Base-by-base conservation (phyloP, 2,329 filamentous ascomycete genomes). In the Penicillium polonicum region DNA sequence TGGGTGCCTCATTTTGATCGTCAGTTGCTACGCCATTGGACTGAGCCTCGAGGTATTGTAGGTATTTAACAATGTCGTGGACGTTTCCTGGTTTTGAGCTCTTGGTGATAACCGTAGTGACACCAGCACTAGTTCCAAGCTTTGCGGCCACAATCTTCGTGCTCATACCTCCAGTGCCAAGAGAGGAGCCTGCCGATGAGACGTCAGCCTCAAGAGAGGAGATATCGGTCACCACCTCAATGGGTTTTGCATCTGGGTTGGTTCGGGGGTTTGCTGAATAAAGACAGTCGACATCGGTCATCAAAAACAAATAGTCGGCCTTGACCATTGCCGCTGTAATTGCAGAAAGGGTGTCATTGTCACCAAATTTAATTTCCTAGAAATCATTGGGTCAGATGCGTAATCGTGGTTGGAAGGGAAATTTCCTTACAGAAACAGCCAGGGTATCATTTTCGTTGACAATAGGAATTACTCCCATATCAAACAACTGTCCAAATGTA, bases 391-490 rank as follows among this genome's bases (percentile, higher is more conserved):
- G 29, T 57, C 51, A 55, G 60, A 13, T 10, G 45, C 23, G 56
- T 25, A 25, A 29, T 21, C 17, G 25, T 19, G 3, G 36, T 4
- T 17, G 35, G 23, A n/a, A 41, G 15, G n/a, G 48, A 27, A 41
- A 19, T 60, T n/a, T 33, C 13, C 76, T 31, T 76, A 82, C 79
- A 44, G 93, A 90, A 64, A 99, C 94, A 25, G 92, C 91, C 54
- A 99, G 80, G 3, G 94, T 99, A 74, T 99, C 94, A 75, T 99
- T 99, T 78, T 99, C 94, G 70, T 99, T 99, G 63, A 99, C 94
- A 68, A 99, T 97, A 10, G 94, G 94, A 62, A 99, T 95, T 27
- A 97, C 93, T 2, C 92, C 92, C 88, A 97, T 94, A 68, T 92
- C 88, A 19, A 99, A 80, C 46, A 97, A 83, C 74, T 96, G 91